These are phyloP conservation scores for Ochromonas danica DNA, from an alignment of 108 stramenopile species.

Conservation along the genomic window DNA sequence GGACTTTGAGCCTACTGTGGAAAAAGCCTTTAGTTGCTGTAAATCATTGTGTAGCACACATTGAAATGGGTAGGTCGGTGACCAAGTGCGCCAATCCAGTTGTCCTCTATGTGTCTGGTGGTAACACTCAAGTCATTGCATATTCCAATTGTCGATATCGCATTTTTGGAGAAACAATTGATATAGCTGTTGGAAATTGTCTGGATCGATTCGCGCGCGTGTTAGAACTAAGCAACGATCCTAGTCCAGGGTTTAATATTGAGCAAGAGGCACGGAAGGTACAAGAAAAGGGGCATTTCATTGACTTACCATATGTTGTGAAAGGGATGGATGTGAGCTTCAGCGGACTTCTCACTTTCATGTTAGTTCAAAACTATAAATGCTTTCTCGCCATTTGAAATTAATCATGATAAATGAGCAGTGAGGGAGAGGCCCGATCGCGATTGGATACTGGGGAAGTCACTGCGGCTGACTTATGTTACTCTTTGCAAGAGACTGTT, in stretches of 20 bases:
- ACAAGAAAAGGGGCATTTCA: too few relatives aligned
- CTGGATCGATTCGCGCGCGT: conserved; percentile 95
- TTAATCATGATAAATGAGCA: too few relatives aligned
- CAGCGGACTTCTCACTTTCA: conserved; percentile 63
- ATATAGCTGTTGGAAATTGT: conserved; percentile 98
- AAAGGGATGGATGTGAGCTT: conserved; percentile 99
- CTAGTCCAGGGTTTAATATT: conserved; percentile 96
- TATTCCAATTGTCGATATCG: conserved; percentile 83
- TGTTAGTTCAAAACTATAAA: too few relatives aligned
- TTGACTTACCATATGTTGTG: conserved; percentile 91
- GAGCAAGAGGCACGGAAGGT: conserved; percentile 82
- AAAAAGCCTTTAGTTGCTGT: conserved; percentile 82
- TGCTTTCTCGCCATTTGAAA: too few relatives aligned
- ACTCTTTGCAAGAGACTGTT: conserved; percentile 90
- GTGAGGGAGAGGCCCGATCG: conserved; percentile 59
- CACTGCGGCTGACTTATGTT: conserved; percentile 86
- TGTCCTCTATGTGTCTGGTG: conserved; percentile 93
- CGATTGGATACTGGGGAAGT: conserved; percentile 54
- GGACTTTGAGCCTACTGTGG: conserved; percentile 69
- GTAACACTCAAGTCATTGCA: conserved; percentile 92
- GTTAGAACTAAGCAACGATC: conserved; percentile 89
- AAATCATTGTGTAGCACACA: conserved; percentile 99
- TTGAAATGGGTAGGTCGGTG: conserved; percentile 98
- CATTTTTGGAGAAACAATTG: conserved; percentile 99
- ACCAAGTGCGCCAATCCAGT: conserved; percentile 80